Percentiles rank a stretch among this genome's conserved stretches.
Conservation (phyloP, 352 stramenopile species). For the Globisporangium orthogonon region DNA sequence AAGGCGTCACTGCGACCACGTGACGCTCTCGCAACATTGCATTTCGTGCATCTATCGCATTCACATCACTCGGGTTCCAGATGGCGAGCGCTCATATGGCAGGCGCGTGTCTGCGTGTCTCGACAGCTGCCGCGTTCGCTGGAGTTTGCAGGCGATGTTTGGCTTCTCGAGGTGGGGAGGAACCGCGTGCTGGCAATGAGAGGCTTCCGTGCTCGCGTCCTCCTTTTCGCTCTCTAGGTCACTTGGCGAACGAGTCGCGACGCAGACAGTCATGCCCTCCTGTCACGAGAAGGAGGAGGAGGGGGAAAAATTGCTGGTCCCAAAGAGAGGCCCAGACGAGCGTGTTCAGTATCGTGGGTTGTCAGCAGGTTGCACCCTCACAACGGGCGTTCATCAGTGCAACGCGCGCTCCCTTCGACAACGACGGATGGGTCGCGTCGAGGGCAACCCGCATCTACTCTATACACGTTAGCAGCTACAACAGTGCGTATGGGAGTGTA, state of each 20-base stretch:
- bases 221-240: too few species aligned
- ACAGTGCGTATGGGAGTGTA: constrained; percentile 34
- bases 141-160: too few species aligned
- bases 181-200: too few species aligned
- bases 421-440: constrained; percentile 30
- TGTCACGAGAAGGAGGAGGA: constrained; percentile 10
- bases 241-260: too few species aligned
- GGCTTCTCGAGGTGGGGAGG: too few species aligned
- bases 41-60: not conserved
- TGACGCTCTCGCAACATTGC: not conserved
- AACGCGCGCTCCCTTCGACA: constrained; percentile 69
- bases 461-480: constrained; percentile 13
- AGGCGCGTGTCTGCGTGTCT: not conserved
- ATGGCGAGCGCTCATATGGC: not conserved
- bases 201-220: too few species aligned
- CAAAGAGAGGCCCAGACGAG: constrained; percentile 31
- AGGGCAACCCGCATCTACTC: not conserved
- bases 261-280: constrained; percentile 1
- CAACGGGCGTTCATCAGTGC: constrained; percentile 60
- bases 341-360: constrained; percentile 78
- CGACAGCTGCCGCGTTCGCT: too few species aligned
- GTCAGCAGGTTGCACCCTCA: constrained; percentile 75
- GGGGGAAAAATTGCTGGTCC: constrained; percentile 65
- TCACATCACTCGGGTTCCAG: not conserved
- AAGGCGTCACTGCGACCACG: not conserved